phyloP scores from a whole-genome alignment of 371 early-diverging fungal species.

The Coemansia sp. region DNA sequence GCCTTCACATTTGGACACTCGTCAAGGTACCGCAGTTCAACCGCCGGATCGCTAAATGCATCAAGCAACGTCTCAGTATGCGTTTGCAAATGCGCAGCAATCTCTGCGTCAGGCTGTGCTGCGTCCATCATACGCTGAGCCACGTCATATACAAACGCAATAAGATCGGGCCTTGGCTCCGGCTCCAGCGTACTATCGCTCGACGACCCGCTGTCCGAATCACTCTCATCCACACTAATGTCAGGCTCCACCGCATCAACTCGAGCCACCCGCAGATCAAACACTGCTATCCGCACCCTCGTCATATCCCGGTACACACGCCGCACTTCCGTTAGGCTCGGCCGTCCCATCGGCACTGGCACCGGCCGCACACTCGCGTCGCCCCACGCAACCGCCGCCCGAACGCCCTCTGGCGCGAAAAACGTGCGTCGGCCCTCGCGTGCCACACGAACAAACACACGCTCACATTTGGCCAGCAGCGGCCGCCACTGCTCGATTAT shows the following conservation, averaged over 20 bases:
- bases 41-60: slow-evolving; percentile 51
- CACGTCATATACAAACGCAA: slow-evolving; percentile 41
- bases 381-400: slow-evolving; percentile 33
- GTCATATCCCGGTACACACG: slow-evolving; percentile 53
- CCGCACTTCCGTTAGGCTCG: slow-evolving; percentile 64
- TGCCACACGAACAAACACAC: slow-evolving; percentile 41
- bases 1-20: slow-evolving; percentile 56
- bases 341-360: slow-evolving; percentile 70
- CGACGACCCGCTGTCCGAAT: background rate
- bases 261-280: slow-evolving; percentile 7
- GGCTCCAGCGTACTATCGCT: slow-evolving; percentile 50
- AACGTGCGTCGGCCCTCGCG: slow-evolving; percentile 23
- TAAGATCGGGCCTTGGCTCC: slow-evolving; percentile 42
- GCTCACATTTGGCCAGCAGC: slow-evolving; percentile 14
- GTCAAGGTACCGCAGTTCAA: slow-evolving; percentile 55
- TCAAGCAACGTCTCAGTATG: slow-evolving; percentile 38
- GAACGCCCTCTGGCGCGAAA: slow-evolving; percentile 21
- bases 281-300: slow-evolving; percentile 17
- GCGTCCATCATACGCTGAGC: slow-evolving; percentile 40
- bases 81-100: slow-evolving; percentile 30
- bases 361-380: slow-evolving; percentile 65
- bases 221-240: background rate
- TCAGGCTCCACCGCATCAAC: background rate
- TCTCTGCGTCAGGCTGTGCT: slow-evolving; percentile 13
- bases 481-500: slow-evolving; percentile 66